Evolutionary conservation across 352 stramenopile species (phyloP), one percentile per base, ranked within the genome.

Genomic region (Phytophthora crassamura): DNA sequence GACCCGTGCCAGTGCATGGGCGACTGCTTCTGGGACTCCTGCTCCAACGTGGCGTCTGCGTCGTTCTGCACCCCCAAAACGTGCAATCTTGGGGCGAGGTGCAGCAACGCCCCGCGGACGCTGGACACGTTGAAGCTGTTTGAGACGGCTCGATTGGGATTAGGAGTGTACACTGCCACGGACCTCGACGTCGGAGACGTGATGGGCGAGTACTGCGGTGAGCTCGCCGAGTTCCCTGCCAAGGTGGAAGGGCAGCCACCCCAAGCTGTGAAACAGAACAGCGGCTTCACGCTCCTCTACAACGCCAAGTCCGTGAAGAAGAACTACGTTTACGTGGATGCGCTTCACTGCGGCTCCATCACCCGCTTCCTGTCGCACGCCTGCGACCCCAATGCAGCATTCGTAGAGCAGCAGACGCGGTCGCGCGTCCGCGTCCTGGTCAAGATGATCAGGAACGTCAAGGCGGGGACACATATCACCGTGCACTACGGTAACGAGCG

Each of bases 271-370:
- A 57, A 57, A 28, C 6, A 50, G 5, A 57, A 51, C 30, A 58
- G 50, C 6, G 36, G 50, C 0, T 58, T n/a, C 8, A 36, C 50
- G 7, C 0, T 58, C 10, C 8, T 57, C 2, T 51, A 51, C 16
- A 51, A 52, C 20, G 12, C 34, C 1, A 50, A 45, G 18, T 56
- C 56, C 4, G 15, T 9, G 1, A 10, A n/a, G 0, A 38, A 38
- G 9, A 51, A 52, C 6, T 64, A 45, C 16, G 46, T 64, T 1
- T 58, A 57, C 38, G 38, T 64, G 2, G 56, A 64, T 0, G 56
- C 56, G 0, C 3, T 36, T 2, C 15, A 18, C 0, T 33, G 2
- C 15, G 45, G 45, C 0, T 56, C 43, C 4, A 56, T 52, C 2
- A 56, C 45, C n/a, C 45, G 43, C 3, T 60, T 52, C 40, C 35